Base-by-base conservation (phyloP, 163 green algal genomes). In the Chlorella variabilis region DNA sequence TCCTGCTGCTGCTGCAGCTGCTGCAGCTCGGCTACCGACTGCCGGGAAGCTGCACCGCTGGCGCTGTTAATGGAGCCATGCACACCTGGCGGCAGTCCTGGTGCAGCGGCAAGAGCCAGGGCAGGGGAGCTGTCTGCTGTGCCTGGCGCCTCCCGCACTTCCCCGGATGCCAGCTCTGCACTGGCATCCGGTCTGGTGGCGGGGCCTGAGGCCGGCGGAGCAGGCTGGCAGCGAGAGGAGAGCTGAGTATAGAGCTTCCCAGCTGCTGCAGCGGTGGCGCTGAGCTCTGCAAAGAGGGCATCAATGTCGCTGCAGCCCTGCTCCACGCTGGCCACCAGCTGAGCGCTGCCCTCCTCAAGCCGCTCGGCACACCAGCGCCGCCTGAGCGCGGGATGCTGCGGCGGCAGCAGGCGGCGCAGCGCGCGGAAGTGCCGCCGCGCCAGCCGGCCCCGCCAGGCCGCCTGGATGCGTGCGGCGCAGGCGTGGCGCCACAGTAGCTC, bases 281-380 rank as follows among this genome's bases (percentile, higher is more conserved):
- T 89, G 29, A 95, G 85, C 85, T 94, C 90, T 9, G 88, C 87
- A 75, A 94, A 93, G 38, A 95, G 80, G 1, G 63, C 61, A 25
- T 95, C 91, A 1, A 95, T 36, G 45, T 93, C 87, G 31, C 78
- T 82, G 23, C 33, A 31, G 34, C 85, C 83, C 18, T 80, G 56
- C 1, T 89, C 84, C 75, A 93, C 83, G 0, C 84, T 42, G 20
- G 81, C 62, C 41, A 94, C 48, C 67, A 92, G 49, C 25, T 70
- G 49, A 27, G 85, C 77, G 42, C 29, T 88, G 29, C 79, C 39
- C 54, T 91, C 86, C 39, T 87, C 54, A 61, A 95, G 61, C 34
- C 87, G 77, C 77, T 89, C 83, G 25, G 86, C 90, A n/a, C 80
- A 82, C 91, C 91, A 95, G 39, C 86, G 75, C 34, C 83, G 78